These are phyloP conservation scores for Lodderomyces beijingensis DNA, from an alignment of 1,139 yeast species.

Conservation along the genomic window DNA sequence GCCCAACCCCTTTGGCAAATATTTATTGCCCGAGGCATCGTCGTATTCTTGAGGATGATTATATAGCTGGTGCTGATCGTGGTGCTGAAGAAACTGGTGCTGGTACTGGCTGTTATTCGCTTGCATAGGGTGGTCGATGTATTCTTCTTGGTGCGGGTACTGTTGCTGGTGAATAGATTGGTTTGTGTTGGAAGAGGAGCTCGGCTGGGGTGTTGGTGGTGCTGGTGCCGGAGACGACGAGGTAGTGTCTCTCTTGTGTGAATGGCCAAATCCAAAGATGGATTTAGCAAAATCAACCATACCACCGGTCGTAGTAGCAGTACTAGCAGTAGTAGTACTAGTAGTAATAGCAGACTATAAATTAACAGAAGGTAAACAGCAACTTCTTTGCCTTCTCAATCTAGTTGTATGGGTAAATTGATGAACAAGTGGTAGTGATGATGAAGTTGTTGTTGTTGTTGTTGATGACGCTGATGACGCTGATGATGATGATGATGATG, in stretches of 20 bases:
- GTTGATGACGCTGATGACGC: no score
- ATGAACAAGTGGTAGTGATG: no score
- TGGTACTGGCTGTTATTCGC: conserved; percentile 11
- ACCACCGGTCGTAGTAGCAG: no score
- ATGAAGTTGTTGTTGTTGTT: no score
- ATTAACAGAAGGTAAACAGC: no score
- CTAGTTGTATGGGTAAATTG: no score
- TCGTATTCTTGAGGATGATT: conserved; percentile 10
- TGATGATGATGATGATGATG: no score
- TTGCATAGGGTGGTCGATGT: conserved; percentile 7
- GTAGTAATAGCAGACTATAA: no score
- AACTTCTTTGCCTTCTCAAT: no score
- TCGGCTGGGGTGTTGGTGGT: conserved; percentile 13
- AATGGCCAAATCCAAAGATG: conserved; percentile 54
- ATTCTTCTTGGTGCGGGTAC: conserved; percentile 9
- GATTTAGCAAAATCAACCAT: conserved; percentile 67
- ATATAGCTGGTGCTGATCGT: conserved; percentile 6
- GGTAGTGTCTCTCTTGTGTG: conserved; percentile 28
- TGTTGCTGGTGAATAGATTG: conserved; percentile 3
- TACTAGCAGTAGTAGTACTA: no score
- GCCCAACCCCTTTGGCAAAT: conserved; percentile 34
- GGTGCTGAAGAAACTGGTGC: conserved; percentile 4
- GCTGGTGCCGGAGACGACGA: not conserved
- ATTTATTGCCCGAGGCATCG: conserved; percentile 18
- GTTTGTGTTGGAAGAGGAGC: conserved; percentile 9